Evolutionary conservation across 129 eudicot species (phyloP), one percentile per base, ranked within the genome.

Genomic region (Silybum marianum): DNA sequence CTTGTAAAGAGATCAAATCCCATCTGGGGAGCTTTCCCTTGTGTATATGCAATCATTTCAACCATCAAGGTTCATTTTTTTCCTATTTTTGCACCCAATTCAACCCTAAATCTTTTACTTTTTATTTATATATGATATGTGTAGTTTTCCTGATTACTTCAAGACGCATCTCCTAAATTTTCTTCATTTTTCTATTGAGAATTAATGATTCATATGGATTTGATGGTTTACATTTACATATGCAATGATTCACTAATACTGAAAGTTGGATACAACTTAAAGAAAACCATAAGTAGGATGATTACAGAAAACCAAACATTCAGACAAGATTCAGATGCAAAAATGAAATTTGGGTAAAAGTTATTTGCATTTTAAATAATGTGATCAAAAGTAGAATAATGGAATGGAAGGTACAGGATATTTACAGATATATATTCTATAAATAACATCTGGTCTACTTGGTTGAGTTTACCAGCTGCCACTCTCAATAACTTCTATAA

Each of bases 11-110:
- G 97, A 83, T 90, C 92, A 7, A 86, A n/a, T 90, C 67, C 84
- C 92, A 14, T 76, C 97, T 12, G 97, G 94, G 69, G 97, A 92
- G 81, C 97, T 92, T 36, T 92, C 95, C 46, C 93, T 92, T 67
- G 83, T 87, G 81, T 92, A 78, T 81, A 80, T 77, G 34, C 22
- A 19, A 26, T 68, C 9, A 68, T 67, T 26, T 5, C 54, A 44
- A 44, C 13, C 54, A 44, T 5, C 1, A 30, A 70, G 51, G 21
- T 34, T 71, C 8, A 7, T 71, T 34, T 14, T 25, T 32, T 71
- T 71, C 25, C 18, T 36, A 16, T 34, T 71, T 71, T 34, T 71
- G 21, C 67, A 58, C 22, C 19, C 7, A 70, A 14, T 18, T 14
- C 21, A 16, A 26, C 30, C 30, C 30, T 26, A 26, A 4, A 70